These are phyloP conservation scores for Metschnikowia peoriensis DNA, from an alignment of 805 yeast genomes.

Conservation along the genomic window DNA sequence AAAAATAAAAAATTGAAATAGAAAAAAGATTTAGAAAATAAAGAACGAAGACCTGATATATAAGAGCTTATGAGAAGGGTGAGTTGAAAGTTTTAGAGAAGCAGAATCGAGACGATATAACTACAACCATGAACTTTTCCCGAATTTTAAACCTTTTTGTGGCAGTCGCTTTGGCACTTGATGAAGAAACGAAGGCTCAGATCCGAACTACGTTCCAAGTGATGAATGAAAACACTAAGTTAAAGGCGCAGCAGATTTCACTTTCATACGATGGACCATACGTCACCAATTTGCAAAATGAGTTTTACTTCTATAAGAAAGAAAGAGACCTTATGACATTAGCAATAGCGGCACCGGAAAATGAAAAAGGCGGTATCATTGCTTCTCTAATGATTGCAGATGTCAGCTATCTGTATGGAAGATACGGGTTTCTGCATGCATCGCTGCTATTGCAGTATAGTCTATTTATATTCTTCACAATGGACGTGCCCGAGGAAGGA, in stretches of 20 bases:
- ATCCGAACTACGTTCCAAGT: constrained; percentile 2
- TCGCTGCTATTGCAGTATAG: neutral
- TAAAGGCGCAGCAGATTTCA: no score
- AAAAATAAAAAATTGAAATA: no score
- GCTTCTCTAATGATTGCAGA: neutral
- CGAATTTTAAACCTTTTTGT: neutral
- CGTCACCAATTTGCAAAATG: neutral
- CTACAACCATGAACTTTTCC: neutral
- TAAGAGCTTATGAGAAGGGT: no score
- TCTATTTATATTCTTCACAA: neutral
- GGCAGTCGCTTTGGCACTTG: neutral
- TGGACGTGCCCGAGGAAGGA: neutral
- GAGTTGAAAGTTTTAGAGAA: no score
- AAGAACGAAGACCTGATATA: no score
- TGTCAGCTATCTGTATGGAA: neutral
- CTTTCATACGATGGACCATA: neutral
- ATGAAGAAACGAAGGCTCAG: neutral
- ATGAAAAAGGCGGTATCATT: neutral
- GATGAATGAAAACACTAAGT: neutral
- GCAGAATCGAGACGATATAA: no score
- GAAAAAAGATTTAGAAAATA: no score
- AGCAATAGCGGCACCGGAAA: neutral
- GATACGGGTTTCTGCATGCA: constrained; percentile 1
- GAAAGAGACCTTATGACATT: neutral
- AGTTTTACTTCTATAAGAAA: neutral